Percentiles rank a stretch among this genome's conserved stretches.
phyloP scores from a whole-genome alignment of 768 basidiomycete species.

The Pleurotus ostreatus region DNA sequence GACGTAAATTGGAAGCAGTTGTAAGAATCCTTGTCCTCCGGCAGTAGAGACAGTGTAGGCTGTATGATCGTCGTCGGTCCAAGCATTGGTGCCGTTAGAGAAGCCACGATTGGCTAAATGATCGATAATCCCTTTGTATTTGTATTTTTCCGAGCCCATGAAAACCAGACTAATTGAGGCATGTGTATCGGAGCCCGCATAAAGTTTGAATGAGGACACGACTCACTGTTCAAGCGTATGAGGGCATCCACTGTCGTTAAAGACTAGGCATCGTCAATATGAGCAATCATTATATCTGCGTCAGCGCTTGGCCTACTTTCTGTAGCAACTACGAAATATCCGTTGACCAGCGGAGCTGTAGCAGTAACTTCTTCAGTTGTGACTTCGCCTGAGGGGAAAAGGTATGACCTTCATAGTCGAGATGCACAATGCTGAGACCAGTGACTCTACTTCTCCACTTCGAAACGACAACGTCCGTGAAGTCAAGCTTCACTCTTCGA shows the following conservation, averaged over 20 bases:
- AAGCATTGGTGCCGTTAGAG: constrained; percentile 90
- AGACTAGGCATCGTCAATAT: constrained; percentile 47
- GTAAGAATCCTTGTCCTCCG: constrained; percentile 87
- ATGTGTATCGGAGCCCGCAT: not conserved
- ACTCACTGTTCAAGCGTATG: constrained; percentile 94
- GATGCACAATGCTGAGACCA: constrained; percentile 86
- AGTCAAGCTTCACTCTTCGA: constrained; percentile 70
- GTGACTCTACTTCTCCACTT: constrained; percentile 88
- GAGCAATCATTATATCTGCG: not conserved
- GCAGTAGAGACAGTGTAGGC: constrained; percentile 96
- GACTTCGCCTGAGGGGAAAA: constrained; percentile 5
- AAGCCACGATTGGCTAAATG: constrained; percentile 93
- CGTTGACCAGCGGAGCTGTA: constrained; percentile 82
- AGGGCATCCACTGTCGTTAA: constrained; percentile 91
- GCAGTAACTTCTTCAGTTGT: constrained; percentile 9
- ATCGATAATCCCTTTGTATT: constrained; percentile 95
- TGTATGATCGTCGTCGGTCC: constrained; percentile 95
- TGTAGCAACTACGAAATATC: constrained; percentile 85
- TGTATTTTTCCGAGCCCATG: constrained; percentile 93
- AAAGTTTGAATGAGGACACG: not conserved
- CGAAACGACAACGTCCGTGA: constrained; percentile 74
- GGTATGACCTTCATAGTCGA: constrained; percentile 81
- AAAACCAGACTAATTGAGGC: constrained; percentile 66
- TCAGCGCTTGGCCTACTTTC: constrained; percentile 55
- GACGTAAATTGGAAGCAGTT: constrained; percentile 83